Base-by-base conservation (phyloP, 139 green algal species). In the Pycnococcus provasolii region DNA sequence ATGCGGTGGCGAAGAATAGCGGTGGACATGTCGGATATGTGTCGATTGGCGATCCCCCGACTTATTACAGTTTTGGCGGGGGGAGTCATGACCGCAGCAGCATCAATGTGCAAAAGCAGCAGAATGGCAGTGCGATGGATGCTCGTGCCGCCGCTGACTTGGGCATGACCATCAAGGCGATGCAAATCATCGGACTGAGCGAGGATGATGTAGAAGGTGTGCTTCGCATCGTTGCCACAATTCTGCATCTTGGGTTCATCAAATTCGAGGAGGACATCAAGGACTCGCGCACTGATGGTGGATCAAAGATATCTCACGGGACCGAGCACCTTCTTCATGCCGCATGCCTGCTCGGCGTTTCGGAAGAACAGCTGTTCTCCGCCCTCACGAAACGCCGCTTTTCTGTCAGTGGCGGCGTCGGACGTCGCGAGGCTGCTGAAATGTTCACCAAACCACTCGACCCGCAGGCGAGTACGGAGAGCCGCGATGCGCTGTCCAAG, bases 171-270 rank as follows among this genome's bases (percentile, higher is more conserved):
- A 73, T 86, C 4, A 73, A 80, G 37, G 90, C 93, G 42, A 99
- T 99, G 93, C 80, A 82, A 26, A 73, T 91, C 39, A 92, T 99
- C 52, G 93, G 93, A 58, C 95, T 99, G 54, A 80, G 80, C 1
- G 57, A 78, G 4, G 77, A 85, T 37, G 73, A 83, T 26, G 88
- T 89, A 72, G 79, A 92, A 26, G 72, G 77, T 2, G 83, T 96
- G 15, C 93, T 95, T 67, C 66, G 80, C 37, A 79, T 87, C 1
- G 85, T 97, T 42, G 90, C 93, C 2, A 85, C 90, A 6, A 89
- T 99, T 64, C 83, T 99, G 75, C 92, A 98, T 71, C 82, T 98
- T 43, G 93, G 93, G 45, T 96, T 96, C 73, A 71, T 96, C 48
- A 54, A 63, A n/a, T 97, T 98, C 70, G 73, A 47, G 11, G 53